Base-by-base conservation (phyloP, 202 grass and related monocot genomes). In the Setaria viridis region DNA sequence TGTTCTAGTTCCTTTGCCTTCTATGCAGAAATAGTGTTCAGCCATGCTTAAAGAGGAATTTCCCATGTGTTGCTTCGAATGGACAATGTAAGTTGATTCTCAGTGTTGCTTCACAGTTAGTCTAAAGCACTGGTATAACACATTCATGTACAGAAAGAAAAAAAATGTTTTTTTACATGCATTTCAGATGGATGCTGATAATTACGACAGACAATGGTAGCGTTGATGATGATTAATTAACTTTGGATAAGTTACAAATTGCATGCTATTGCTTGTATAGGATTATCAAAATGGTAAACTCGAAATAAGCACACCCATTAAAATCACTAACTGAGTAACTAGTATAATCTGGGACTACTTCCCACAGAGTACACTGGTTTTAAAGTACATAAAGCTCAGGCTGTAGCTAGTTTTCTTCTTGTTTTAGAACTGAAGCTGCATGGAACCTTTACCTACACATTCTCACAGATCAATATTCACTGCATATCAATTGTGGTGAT, bases 401-500 rank as follows among this genome's bases (percentile, higher is more conserved):
- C 47, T 3, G 13, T n/a, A 65, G 46, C 9, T 76, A 41, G 34
- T 77, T 82, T 79, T 45, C 57, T 76, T 63, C 51, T 14, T 90
- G 21, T 13, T 80, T 72, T 60, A 70, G 13, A 25, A 84, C 11
- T 77, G 39, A 80, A 77, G 25, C 45, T 76, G 47, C 71, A 91
- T 71, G 29, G 63, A 82, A 69, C 33, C 74, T 70, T 87, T 35
- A 63, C 80, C 4, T 39, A 60, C 19, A 70, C 71, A 64, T 32
- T 88, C 79, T 64, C 53, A 80, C 86, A 99, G 93, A 99, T 78
- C 73, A 8, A 58, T 84, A 78, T 69, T 85, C 75, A 33, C 82
- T 99, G 80, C 79, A 96, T 72, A 99, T 99, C 30, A 99, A 99
- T 60, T 99, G 96, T 85, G 93, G 93, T 69, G 93, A 85, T 72